These are phyloP conservation scores for Passalora sequoiae DNA, from an alignment of 2,329 filamentous ascomycete genomes.

Conservation along the genomic window DNA sequence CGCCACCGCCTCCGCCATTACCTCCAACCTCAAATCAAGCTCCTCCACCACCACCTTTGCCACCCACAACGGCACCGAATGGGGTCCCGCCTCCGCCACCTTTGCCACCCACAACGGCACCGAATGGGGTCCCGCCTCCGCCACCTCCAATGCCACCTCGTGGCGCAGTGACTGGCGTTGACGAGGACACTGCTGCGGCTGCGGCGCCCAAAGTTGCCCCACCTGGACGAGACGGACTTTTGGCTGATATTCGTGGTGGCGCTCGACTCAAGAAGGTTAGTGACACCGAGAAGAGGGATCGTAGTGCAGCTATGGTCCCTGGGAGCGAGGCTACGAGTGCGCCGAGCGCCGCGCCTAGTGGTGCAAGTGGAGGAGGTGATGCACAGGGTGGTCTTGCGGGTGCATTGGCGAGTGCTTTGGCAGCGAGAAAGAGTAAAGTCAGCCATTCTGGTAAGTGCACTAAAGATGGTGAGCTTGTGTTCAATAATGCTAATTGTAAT, in stretches of 20 bases:
- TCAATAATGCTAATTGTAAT: slow-evolving; percentile 29
- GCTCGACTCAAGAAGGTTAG: slow-evolving; percentile 69
- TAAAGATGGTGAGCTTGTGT: background rate
- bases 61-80: slow-evolving; percentile 28
- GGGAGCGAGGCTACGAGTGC: slow-evolving; percentile 51
- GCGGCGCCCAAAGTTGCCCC: slow-evolving; percentile 13
- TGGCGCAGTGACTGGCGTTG: slow-evolving; percentile 48
- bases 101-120: slow-evolving; percentile 30
- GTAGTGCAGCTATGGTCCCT: slow-evolving; percentile 60
- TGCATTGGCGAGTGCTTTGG: slow-evolving; percentile 72
- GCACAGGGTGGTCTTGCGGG: slow-evolving; percentile 43
- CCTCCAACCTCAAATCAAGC: slow-evolving; percentile 33
- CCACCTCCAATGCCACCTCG: slow-evolving; percentile 36
- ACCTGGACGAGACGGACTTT: slow-evolving; percentile 54
- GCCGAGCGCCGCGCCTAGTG: slow-evolving; percentile 41
- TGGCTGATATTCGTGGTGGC: slow-evolving; percentile 66
- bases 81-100: slow-evolving; percentile 39
- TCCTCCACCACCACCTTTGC: slow-evolving; percentile 40
- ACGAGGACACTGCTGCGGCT: slow-evolving; percentile 39
- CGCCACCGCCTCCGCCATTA: slow-evolving; percentile 40
- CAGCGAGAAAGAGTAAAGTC: slow-evolving; percentile 86
- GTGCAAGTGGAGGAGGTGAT: slow-evolving; percentile 47
- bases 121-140: slow-evolving; percentile 37
- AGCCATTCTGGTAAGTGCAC: slow-evolving; percentile 76
- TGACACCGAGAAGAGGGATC: slow-evolving; percentile 63